Percentiles rank a stretch among this genome's conserved stretches.
phyloP scores from a whole-genome alignment of 345 rosid species.

The Limnanthes douglasii region DNA sequence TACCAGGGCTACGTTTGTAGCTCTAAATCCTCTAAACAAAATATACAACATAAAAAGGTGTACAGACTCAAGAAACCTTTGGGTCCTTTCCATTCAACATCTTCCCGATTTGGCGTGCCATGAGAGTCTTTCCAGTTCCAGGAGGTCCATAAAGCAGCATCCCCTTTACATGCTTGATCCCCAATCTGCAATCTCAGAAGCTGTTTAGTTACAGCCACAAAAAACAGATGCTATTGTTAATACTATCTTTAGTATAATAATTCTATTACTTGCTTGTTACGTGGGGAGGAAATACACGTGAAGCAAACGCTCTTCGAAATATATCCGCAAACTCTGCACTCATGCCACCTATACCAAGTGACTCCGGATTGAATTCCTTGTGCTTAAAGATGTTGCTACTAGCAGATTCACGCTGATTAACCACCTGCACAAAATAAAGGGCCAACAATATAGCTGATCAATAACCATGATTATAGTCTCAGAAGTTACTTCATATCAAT shows the following conservation, averaged over 20 bases:
- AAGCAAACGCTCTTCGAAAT: conserved; percentile 98
- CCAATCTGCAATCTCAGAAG: conserved; percentile 53
- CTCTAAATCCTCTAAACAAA: too few species aligned
- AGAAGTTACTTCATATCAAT: too few species aligned
- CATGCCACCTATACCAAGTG: conserved; percentile 94
- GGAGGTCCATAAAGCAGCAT: conserved; percentile 98
- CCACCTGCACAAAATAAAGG: conserved; percentile 38
- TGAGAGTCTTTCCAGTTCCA: conserved; percentile 96
- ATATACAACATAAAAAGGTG: too few species aligned
- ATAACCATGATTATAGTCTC: too few species aligned
- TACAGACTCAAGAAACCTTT: too few species aligned
- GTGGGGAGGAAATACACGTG: conserved; percentile 96
- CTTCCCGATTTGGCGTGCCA: conserved; percentile 99
- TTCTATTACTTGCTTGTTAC: conserved; percentile 58
- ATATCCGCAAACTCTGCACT: conserved; percentile 98
- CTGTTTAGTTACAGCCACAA: conserved; percentile 8
- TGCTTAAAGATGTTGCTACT: conserved; percentile 88
- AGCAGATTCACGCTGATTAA: conserved; percentile 97
- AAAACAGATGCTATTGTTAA: conserved; percentile 1
- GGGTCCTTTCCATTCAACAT: conserved; percentile 98
- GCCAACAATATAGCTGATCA: background rate
- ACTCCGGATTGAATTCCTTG: conserved; percentile 90
- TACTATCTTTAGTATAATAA: conserved; percentile 7
- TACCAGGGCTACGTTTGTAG: too few species aligned
- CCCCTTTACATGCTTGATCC: conserved; percentile 96